Evolutionary conservation across 441 rosid species (phyloP).

Genomic region (Kokia cookei): DNA sequence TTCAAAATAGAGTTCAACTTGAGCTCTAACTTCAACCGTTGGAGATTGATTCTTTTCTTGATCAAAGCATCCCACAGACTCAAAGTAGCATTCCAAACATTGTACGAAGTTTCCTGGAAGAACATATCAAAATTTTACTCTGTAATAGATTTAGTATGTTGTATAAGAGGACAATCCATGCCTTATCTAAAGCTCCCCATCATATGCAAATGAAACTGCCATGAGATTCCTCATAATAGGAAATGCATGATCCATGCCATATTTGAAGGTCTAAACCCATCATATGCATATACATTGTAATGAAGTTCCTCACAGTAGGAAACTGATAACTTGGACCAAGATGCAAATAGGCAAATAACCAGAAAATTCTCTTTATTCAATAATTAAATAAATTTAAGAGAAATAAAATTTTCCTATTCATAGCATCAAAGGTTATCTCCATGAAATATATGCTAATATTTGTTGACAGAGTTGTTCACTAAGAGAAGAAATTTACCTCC

Average conservation of each 20-base stretch:
- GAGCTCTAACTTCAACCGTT: constrained; percentile 64
- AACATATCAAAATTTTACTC: constrained; percentile 12
- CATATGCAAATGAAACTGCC: background rate
- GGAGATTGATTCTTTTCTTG: constrained; percentile 61
- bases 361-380: background rate
- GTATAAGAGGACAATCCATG: background rate
- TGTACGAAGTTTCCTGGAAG: constrained; percentile 62
- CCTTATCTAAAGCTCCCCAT: constrained; percentile 4
- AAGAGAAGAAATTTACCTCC: constrained; percentile 48
- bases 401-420: background rate
- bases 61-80: constrained; percentile 64
- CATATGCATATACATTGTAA: background rate
- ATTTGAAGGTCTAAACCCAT: constrained; percentile 4
- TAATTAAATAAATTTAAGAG: background rate
- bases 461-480: background rate
- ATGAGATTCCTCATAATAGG: background rate
- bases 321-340: background rate
- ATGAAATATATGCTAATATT: background rate
- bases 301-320: background rate
- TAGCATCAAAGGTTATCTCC: background rate
- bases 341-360: background rate
- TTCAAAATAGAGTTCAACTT: constrained; percentile 63
- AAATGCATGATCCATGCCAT: background rate
- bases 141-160: background rate
- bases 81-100: constrained; percentile 65